These are phyloP conservation scores for Botryotinia convoluta DNA, from an alignment of 2,329 filamentous ascomycete genomes.

Conservation along the genomic window DNA sequence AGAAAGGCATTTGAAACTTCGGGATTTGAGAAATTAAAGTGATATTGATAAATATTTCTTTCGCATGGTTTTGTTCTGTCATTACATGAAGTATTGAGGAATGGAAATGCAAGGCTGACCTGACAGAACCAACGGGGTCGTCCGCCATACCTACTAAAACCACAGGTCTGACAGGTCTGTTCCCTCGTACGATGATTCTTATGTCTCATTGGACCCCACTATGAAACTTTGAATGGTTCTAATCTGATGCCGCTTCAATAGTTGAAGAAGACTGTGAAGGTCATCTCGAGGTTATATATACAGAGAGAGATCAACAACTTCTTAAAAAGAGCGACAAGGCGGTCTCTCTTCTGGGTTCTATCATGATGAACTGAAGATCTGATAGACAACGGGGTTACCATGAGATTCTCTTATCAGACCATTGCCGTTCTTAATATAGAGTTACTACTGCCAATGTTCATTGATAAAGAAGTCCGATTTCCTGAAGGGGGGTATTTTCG, in stretches of 20 bases:
- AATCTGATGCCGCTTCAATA: background rate
- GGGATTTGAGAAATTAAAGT: background rate
- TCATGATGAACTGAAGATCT: background rate
- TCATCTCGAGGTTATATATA: background rate
- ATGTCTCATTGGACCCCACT: background rate
- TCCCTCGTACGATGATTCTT: constrained; percentile 1
- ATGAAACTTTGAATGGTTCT: background rate
- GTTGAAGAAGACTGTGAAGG: background rate
- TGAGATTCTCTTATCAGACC: background rate
- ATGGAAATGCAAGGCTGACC: background rate
- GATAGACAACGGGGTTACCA: background rate
- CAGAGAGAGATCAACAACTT: background rate
- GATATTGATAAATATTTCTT: background rate
- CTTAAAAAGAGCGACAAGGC: constrained; percentile 1
- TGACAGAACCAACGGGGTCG: background rate
- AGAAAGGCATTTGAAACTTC: background rate
- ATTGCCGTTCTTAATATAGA: background rate
- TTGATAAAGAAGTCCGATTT: background rate
- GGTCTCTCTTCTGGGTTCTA: background rate
- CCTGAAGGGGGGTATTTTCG: background rate
- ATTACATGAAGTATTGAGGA: background rate
- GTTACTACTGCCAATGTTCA: background rate
- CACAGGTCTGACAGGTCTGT: background rate
- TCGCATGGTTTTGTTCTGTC: constrained; percentile 5
- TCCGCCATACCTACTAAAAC: background rate